Conservation (phyloP, 177 flowering plant species). For the Vitis hybrid region DNA sequence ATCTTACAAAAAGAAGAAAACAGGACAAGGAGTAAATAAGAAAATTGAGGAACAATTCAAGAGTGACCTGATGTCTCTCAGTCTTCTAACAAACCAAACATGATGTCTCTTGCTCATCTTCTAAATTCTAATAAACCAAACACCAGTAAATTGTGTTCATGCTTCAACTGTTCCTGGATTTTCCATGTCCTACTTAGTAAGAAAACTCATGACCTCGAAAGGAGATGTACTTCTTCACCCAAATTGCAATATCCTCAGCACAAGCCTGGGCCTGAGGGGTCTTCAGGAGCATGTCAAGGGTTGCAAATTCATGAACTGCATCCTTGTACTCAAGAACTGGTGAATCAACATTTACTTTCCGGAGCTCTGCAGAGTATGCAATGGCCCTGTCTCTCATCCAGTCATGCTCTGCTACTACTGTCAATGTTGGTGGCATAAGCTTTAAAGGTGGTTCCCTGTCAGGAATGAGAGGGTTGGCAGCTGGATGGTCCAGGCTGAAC, state of each 20-base stretch:
- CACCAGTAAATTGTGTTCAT: background rate
- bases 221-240: slow-evolving; percentile 96
- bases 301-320: slow-evolving; percentile 94
- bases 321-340: slow-evolving; percentile 95
- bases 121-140: no score
- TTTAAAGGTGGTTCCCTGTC: slow-evolving; percentile 71
- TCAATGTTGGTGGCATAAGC: slow-evolving; percentile 90
- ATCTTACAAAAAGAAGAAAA: slow-evolving; percentile 25
- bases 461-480: slow-evolving; percentile 83
- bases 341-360: slow-evolving; percentile 88
- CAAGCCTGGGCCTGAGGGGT: slow-evolving; percentile 95
- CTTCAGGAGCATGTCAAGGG: slow-evolving; percentile 87
- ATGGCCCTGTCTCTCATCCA: slow-evolving; percentile 98
- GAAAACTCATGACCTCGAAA: slow-evolving; percentile 90
- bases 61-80: no score
- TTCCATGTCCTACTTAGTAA: slow-evolving; percentile 30
- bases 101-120: background rate
- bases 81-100: no score
- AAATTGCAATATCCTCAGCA: slow-evolving; percentile 91
- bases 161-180: background rate
- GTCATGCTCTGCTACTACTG: slow-evolving; percentile 90
- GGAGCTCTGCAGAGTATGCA: slow-evolving; percentile 88
- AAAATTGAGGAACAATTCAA: slow-evolving; percentile 5
- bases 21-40: background rate
- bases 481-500: slow-evolving; percentile 86